These are phyloP conservation scores for Yamadazyma triangularis DNA, from an alignment of 1,139 yeast genomes.

Conservation along the genomic window DNA sequence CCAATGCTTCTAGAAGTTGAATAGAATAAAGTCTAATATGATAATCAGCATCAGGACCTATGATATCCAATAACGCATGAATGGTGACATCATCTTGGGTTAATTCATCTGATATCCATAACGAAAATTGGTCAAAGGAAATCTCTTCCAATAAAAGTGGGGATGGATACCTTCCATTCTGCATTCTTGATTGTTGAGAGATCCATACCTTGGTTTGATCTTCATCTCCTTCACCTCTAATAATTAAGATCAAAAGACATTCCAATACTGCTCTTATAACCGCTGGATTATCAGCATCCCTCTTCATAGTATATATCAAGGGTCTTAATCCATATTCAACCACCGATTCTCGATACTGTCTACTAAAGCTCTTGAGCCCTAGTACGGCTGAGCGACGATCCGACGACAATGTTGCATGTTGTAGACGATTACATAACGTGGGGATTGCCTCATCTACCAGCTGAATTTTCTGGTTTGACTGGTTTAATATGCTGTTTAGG, in stretches of 20 bases:
- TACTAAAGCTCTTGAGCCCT: constrained; percentile 82
- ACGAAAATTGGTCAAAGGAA: constrained; percentile 74
- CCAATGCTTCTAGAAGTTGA: constrained; percentile 80
- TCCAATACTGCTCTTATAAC: constrained; percentile 86
- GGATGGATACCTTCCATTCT: constrained; percentile 78
- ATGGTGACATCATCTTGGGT: constrained; percentile 65
- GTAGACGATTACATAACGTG: constrained; percentile 80
- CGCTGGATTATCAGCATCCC: constrained; percentile 64
- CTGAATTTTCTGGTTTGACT: constrained; percentile 39
- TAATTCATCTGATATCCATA: constrained; percentile 94
- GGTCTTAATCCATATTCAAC: constrained; percentile 86
- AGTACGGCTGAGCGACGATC: constrained; percentile 91
- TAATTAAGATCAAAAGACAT: constrained; percentile 75
- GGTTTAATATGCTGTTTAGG: constrained; percentile 33
- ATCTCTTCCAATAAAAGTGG: constrained; percentile 63
- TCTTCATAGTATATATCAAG: constrained; percentile 59
- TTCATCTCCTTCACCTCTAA: constrained; percentile 57
- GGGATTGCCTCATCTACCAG: constrained; percentile 85
- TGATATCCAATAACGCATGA: constrained; percentile 51
- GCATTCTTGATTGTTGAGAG: constrained; percentile 70
- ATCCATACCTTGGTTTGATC: constrained; percentile 66
- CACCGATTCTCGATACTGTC: constrained; percentile 86
- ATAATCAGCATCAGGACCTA: constrained; percentile 54
- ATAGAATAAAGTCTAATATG: constrained; percentile 76
- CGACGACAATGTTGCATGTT: constrained; percentile 74